These are phyloP conservation scores for Aspergillus sp. DNA, from an alignment of 2,329 filamentous ascomycete genomes.

Conservation along the genomic window DNA sequence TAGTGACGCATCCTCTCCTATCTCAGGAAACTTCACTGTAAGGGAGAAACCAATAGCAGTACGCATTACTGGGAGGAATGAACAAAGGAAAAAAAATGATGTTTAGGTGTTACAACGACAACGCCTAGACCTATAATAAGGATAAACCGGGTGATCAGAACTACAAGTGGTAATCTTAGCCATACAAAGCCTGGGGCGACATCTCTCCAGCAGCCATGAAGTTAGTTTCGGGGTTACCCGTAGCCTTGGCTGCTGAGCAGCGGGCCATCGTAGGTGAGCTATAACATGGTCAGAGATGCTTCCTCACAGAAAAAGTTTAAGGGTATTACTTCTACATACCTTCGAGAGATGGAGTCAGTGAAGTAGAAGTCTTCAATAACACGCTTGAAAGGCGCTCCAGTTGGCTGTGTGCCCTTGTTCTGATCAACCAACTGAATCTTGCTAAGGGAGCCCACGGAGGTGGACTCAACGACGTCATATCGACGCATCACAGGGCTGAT, in stretches of 20 bases:
- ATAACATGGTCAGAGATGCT: constrained; percentile 19
- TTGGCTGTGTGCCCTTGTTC: constrained; percentile 83
- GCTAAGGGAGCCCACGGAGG: constrained; percentile 71
- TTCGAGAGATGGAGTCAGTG: constrained; percentile 94
- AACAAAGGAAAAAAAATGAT: constrained; percentile 25
- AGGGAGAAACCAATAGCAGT: constrained; percentile 23
- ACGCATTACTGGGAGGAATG: constrained; percentile 16
- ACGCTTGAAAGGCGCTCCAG: constrained; percentile 73
- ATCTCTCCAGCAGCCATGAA: constrained; percentile 71
- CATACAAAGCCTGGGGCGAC: constrained; percentile 43
- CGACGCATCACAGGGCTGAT: constrained; percentile 86
- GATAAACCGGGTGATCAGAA: constrained; percentile 24
- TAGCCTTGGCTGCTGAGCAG: constrained; percentile 89
- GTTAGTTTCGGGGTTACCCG: constrained; percentile 74
- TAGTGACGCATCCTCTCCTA: constrained; percentile 25
- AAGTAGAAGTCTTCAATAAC: constrained; percentile 97
- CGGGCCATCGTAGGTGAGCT: constrained; percentile 98
- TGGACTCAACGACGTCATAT: constrained; percentile 88
- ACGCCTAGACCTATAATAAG: constrained; percentile 37
- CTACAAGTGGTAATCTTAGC: constrained; percentile 26
- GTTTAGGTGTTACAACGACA: constrained; percentile 40
- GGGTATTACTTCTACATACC: constrained; percentile 57
- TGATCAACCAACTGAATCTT: constrained; percentile 95
- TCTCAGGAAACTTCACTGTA: constrained; percentile 23
- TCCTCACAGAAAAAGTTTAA: not conserved